phyloP scores from a whole-genome alignment of 495 filamentous ascomycete genomes.

The Thozetella sp. region DNA sequence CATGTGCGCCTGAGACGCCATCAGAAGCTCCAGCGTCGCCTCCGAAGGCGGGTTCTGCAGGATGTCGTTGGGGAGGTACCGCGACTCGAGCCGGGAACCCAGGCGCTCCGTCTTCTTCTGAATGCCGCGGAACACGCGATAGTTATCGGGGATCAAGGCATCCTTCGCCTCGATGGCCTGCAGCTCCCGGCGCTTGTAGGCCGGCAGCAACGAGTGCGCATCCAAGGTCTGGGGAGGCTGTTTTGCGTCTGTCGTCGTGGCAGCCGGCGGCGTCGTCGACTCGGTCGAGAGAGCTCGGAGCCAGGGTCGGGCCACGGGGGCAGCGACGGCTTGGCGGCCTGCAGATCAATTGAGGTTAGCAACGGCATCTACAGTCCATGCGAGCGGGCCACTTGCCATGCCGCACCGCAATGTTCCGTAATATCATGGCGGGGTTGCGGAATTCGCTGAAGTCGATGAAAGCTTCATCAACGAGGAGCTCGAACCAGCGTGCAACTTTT shows the following conservation, averaged over 20 bases:
- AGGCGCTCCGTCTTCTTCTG: constrained; percentile 36
- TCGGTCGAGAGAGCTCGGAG: constrained; percentile 31
- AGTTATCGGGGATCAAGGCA: constrained; percentile 28
- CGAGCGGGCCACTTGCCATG: constrained; percentile 34
- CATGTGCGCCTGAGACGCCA: constrained; percentile 89
- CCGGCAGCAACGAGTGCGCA: neutral
- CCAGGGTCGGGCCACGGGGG: constrained; percentile 35
- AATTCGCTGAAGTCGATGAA: neutral
- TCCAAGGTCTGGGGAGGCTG: constrained; percentile 1
- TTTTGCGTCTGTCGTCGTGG: constrained; percentile 5
- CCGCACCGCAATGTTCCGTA: constrained; percentile 51
- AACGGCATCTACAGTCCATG: neutral
- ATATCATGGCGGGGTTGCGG: constrained; percentile 41
- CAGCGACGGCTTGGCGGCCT: constrained; percentile 49
- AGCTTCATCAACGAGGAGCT: neutral
- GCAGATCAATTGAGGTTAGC: constrained; percentile 14
- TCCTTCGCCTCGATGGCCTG: constrained; percentile 15
- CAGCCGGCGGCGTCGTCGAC: constrained; percentile 9
- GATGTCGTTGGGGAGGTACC: constrained; percentile 70
- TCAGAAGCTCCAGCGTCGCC: constrained; percentile 86
- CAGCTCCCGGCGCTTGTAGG: constrained; percentile 11
- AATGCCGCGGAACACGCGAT: constrained; percentile 18
- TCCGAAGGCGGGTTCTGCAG: constrained; percentile 75
- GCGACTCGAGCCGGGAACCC: constrained; percentile 53
- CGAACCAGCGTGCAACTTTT: neutral